Evolutionary conservation across 257 asterid species (phyloP), one percentile per base, ranked within the genome.

Genomic region (Echium plantagineum): DNA sequence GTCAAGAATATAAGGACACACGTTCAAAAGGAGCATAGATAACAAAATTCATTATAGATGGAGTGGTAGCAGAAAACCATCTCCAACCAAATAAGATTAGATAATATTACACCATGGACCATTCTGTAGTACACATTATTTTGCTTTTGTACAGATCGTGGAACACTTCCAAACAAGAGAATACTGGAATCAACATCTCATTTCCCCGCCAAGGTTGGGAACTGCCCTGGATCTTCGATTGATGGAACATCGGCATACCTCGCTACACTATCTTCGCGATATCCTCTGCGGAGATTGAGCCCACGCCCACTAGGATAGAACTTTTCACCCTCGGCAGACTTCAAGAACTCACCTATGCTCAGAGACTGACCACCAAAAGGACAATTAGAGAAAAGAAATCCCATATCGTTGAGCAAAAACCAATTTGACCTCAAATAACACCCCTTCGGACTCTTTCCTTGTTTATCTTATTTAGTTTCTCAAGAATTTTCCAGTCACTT

Each of bases 281-380:
- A 75, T 16, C 85, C 87, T 21, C 86, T 80, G 0, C 67, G 61
- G 0, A 65, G 61, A 32, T 81, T 83, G 58, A 81, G 89, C 0
- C 94, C 94, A 57, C 90, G 82, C 0, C 94, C 94, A 0, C 94
- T 83, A 42, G 71, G 60, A 63, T 66, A 67, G 71, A 35, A 73
- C 73, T 70, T 77, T 75, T 81, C 89, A 0, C 96, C 97, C 47
- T 90, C 91, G 54, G 83, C 85, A n/a, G 98, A 91, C 81, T 85
- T 90, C 83, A 90, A 65, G 74, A 90, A 90, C 70, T 87, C 96
- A 17, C 81, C 87, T 69, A 90, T 90, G 83, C 91, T 87, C 69
- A 90, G 85, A 47, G 89, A 80, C 98, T 90, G 13, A 21, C 24
- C 24, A 19, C 57, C 21, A 30, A 55, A 21, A n/a, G 49, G 22